Conservation (phyloP, 2,329 filamentous ascomycete genomes). For the Diplodia sapinea region DNA sequence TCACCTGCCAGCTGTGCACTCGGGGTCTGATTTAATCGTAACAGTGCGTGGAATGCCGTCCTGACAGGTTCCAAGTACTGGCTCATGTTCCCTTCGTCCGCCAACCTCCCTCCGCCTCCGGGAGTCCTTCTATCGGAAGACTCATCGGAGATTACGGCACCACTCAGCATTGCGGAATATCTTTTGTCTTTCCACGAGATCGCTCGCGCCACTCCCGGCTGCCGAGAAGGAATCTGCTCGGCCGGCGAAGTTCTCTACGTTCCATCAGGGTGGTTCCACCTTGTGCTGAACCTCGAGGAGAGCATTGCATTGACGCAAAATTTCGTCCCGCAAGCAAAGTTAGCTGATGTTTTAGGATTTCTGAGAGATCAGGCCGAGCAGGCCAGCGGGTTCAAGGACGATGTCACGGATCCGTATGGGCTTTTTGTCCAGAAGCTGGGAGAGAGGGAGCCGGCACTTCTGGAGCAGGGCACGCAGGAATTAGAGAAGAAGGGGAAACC, state of each 20-base stretch:
- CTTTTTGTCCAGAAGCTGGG: constrained; percentile 75
- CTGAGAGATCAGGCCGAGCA: constrained; percentile 81
- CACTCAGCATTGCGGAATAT: constrained; percentile 96
- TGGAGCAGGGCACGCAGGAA: constrained; percentile 66
- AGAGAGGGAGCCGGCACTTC: constrained; percentile 67
- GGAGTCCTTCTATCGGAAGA: constrained; percentile 90
- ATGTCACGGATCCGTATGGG: constrained; percentile 72
- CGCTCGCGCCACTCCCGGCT: constrained; percentile 76
- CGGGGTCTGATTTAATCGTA: constrained; percentile 51
- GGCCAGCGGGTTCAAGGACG: constrained; percentile 80
- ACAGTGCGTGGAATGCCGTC: constrained; percentile 90
- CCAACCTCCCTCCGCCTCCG: constrained; percentile 69
- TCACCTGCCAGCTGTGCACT: not conserved
- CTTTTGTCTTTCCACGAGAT: constrained; percentile 86
- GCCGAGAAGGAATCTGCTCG: constrained; percentile 81
- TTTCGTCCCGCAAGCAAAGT: constrained; percentile 79
- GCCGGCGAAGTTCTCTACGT: constrained; percentile 90
- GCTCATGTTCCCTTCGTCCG: constrained; percentile 91
- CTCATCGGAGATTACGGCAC: constrained; percentile 90
- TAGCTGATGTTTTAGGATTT: constrained; percentile 79
- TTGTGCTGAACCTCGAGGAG: constrained; percentile 86
- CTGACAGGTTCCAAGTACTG: constrained; percentile 92
- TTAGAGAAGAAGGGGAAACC: constrained; percentile 66
- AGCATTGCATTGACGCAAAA: constrained; percentile 94
- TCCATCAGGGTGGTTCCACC: constrained; percentile 94